A percentile compares a stretch with the other conserved stretches of the same genome.
Conservation (phyloP, 495 filamentous ascomycete species). For the Xylaria castorea region DNA sequence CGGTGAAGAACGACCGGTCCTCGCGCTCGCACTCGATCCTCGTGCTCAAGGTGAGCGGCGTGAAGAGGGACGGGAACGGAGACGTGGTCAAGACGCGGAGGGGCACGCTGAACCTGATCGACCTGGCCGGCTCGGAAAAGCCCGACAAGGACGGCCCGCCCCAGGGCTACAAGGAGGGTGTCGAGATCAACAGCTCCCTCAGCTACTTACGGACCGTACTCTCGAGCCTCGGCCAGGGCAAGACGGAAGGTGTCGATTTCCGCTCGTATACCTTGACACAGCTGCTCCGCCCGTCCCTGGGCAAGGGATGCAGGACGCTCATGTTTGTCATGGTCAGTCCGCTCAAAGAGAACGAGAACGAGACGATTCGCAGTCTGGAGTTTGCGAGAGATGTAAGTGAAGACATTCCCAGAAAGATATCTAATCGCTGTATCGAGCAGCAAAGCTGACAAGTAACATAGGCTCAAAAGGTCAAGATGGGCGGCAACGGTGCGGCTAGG, state of each 20-base stretch:
- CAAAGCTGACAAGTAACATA: slow-evolving; percentile 30
- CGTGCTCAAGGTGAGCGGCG: slow-evolving; percentile 84
- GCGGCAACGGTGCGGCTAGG: slow-evolving; percentile 32
- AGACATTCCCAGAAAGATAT: no score
- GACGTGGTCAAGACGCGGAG: slow-evolving; percentile 85
- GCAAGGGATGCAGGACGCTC: slow-evolving; percentile 94
- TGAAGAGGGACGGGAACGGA: slow-evolving; percentile 61
- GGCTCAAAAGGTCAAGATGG: slow-evolving; percentile 46
- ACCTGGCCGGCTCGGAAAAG: slow-evolving; percentile 92
- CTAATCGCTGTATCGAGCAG: background rate
- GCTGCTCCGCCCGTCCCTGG: slow-evolving; percentile 91
- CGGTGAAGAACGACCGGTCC: slow-evolving; percentile 93
- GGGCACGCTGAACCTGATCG: slow-evolving; percentile 94
- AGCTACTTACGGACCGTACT: slow-evolving; percentile 95
- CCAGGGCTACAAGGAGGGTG: slow-evolving; percentile 89
- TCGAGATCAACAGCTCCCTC: slow-evolving; percentile 95
- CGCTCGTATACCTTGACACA: slow-evolving; percentile 97
- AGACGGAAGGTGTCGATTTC: slow-evolving; percentile 89
- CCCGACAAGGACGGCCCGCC: slow-evolving; percentile 83
- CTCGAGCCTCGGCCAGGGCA: slow-evolving; percentile 83
- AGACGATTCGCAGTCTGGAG: slow-evolving; percentile 93
- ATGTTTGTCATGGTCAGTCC: slow-evolving; percentile 99
- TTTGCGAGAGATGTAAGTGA: slow-evolving; percentile 87
- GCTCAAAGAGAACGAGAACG: slow-evolving; percentile 85
- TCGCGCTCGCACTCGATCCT: slow-evolving; percentile 96